Conservation (phyloP, 257 asterid genomes). For the Gentiana macrophylla region DNA sequence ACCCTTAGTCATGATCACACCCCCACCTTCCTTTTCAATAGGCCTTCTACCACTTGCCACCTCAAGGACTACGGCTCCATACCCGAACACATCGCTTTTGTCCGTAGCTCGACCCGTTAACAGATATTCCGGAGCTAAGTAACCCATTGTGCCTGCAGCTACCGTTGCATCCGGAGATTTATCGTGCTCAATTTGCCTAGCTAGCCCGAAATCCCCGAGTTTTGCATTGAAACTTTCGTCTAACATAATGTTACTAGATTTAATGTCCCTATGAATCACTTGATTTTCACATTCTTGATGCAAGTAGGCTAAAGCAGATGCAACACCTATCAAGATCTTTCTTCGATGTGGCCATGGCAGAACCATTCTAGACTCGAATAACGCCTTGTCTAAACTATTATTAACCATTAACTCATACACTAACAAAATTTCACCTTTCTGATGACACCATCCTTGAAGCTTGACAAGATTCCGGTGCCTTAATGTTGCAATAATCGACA, state of each 20-base stretch:
- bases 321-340: slow-evolving; percentile 63
- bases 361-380: slow-evolving; percentile 56
- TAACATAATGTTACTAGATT: slow-evolving; percentile 72
- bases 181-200: slow-evolving; percentile 63
- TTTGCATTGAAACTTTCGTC: slow-evolving; percentile 79
- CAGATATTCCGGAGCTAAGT: slow-evolving; percentile 76
- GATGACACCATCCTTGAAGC: slow-evolving; percentile 86
- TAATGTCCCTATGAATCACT: slow-evolving; percentile 72
- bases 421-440: slow-evolving; percentile 60
- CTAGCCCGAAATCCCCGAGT: slow-evolving; percentile 75
- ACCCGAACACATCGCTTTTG: slow-evolving; percentile 69
- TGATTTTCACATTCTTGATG: slow-evolving; percentile 83
- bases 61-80: slow-evolving; percentile 75
- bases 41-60: slow-evolving; percentile 80
- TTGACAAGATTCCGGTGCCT: slow-evolving; percentile 72
- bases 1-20: slow-evolving; percentile 18
- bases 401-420: slow-evolving; percentile 73
- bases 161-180: slow-evolving; percentile 75
- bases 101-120: slow-evolving; percentile 71
- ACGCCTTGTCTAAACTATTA: slow-evolving; percentile 66
- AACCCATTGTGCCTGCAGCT: slow-evolving; percentile 92
- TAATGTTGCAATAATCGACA: slow-evolving; percentile 67
- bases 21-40: slow-evolving; percentile 46
- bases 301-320: slow-evolving; percentile 65
- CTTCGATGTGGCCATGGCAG: slow-evolving; percentile 51